Evolutionary conservation across 208 protist species (phyloP), one percentile per base, ranked within the genome.

Genomic region (Trypanosomatidae sp.): DNA sequence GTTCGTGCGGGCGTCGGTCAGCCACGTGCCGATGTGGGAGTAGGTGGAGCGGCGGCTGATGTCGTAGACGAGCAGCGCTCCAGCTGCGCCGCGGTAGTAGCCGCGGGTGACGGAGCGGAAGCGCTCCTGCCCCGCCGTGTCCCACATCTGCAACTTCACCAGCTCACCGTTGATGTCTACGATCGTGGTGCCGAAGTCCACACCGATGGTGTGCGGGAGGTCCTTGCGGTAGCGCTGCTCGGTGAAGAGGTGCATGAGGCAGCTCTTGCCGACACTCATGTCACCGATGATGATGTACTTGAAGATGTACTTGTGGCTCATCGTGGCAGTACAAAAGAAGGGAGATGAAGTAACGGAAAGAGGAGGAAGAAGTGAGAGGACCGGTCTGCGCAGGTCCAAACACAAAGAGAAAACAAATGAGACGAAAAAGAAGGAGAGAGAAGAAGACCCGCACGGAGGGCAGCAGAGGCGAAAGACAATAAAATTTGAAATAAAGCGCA

Each of bases 281-380:
- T 99, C 97, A 39, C 94, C 93, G 69, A 99, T 99, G 77, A 99
- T 98, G 73, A 99, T 99, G 86, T 99, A 99, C 86, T 99, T 99
- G 87, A 99, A 99, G 59, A 99, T 99, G 77, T 98, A 93, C 75
- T 89, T 93, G 86, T 95, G 87, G 68, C 76, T 91, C 90, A 92
- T 39, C n/a, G n/a, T n/a, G n/a, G n/a, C n/a, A n/a, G n/a, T n/a
- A n/a, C n/a, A n/a, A n/a, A n/a, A n/a, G n/a, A n/a, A n/a, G n/a
- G n/a, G n/a, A n/a, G n/a, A n/a, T n/a, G n/a, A n/a, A n/a, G n/a
- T n/a, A n/a, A n/a, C n/a, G n/a, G n/a, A n/a, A n/a, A n/a, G n/a
- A n/a, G n/a, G n/a, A n/a, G n/a, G n/a, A n/a, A n/a, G n/a, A n/a
- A n/a, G n/a, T n/a, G n/a, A n/a, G n/a, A n/a, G n/a, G n/a, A n/a